Percentiles rank a stretch among this genome's conserved stretches.
These are phyloP conservation scores for Penicillium nucicola DNA, from an alignment of 495 filamentous ascomycete species.

Conservation along the genomic window DNA sequence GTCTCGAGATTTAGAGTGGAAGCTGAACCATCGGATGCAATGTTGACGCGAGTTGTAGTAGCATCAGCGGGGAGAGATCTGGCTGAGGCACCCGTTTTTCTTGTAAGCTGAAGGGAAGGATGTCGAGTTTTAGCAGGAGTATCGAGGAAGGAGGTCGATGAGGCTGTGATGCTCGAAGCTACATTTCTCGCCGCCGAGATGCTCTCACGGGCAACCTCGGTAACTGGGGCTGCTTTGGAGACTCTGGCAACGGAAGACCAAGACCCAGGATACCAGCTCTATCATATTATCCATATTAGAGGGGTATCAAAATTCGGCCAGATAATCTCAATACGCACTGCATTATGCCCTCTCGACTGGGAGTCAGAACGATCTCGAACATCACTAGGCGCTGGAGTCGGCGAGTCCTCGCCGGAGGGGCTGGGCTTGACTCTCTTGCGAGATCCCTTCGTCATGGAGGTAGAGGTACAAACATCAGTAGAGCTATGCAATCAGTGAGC, in stretches of 20 bases:
- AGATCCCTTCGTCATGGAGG: conserved; percentile 53
- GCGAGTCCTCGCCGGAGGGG: conserved; percentile 42
- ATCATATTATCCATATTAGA: conserved; percentile 12
- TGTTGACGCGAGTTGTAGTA: conserved; percentile 48
- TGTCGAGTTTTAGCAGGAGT: conserved; percentile 23
- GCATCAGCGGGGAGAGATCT: conserved; percentile 47
- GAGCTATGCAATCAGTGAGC: conserved; percentile 6
- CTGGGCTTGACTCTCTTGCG: conserved; percentile 64
- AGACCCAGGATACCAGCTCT: conserved; percentile 53
- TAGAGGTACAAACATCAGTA: conserved; percentile 30
- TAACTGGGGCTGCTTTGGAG: conserved; percentile 68
- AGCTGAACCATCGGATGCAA: conserved; percentile 44
- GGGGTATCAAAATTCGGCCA: neutral
- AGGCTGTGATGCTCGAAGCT: conserved; percentile 37
- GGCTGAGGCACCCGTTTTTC: conserved; percentile 35
- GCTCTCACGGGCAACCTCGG: conserved; percentile 73
- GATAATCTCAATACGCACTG: conserved; percentile 19
- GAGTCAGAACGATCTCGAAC: conserved; percentile 27
- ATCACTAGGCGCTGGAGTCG: conserved; percentile 30
- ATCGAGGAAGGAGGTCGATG: conserved; percentile 30
- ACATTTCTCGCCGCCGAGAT: conserved; percentile 58
- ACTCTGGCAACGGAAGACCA: conserved; percentile 59
- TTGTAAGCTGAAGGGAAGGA: conserved; percentile 42
- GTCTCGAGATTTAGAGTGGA: conserved; percentile 31
- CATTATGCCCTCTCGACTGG: conserved; percentile 29